Evolutionary conservation across 2,329 filamentous ascomycete species (phyloP).

Genomic region (Sporothrix mexicana): DNA sequence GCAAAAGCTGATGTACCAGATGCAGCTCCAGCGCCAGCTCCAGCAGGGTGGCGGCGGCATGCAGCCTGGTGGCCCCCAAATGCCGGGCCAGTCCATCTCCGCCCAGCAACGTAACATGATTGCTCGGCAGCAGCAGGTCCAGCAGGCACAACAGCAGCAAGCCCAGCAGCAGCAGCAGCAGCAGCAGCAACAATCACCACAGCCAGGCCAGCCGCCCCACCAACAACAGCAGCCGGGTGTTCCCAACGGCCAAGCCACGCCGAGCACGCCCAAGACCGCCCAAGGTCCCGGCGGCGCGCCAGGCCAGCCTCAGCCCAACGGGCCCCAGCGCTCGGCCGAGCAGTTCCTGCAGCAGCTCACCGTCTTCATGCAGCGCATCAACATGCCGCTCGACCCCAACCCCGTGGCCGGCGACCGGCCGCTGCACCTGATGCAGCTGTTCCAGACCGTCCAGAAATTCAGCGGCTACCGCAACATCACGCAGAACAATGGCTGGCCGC

Average conservation of each 20-base stretch:
- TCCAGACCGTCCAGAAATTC: constrained; percentile 74
- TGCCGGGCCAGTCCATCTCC: constrained; percentile 43
- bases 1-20: constrained; percentile 80
- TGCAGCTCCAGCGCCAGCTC: constrained; percentile 80
- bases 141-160: constrained; percentile 48
- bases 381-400: constrained; percentile 74
- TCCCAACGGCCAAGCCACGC: constrained; percentile 63
- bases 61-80: constrained; percentile 47
- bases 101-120: constrained; percentile 47
- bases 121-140: constrained; percentile 46
- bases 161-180: constrained; percentile 50
- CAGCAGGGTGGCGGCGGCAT: constrained; percentile 62
- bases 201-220: constrained; percentile 20
- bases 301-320: constrained; percentile 40
- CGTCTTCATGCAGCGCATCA: constrained; percentile 76
- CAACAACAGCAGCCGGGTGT: constrained; percentile 49
- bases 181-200: constrained; percentile 37
- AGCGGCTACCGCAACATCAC: constrained; percentile 79
- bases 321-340: constrained; percentile 59
- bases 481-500: constrained; percentile 72
- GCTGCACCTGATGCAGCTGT: constrained; percentile 77
- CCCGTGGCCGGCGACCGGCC: constrained; percentile 75
- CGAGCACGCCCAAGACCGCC: constrained; percentile 43
- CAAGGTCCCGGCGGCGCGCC: constrained; percentile 35
- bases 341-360: constrained; percentile 77